Evolutionary conservation across 1,284 basidiomycete genomes (phyloP).

Genomic region (Anthracocystis panici-leucophaei): DNA sequence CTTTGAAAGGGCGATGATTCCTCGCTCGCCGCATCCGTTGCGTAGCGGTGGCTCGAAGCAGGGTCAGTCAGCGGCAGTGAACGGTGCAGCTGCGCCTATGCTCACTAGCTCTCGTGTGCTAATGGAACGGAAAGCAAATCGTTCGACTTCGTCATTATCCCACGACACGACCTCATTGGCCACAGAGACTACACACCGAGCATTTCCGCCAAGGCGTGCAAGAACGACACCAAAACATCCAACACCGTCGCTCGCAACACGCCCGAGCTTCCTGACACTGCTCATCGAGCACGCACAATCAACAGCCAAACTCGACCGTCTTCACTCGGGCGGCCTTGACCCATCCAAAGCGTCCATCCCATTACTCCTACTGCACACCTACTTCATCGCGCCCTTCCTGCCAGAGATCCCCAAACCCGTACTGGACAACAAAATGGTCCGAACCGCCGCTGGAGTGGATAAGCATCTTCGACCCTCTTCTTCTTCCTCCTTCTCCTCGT

Average conservation of each 20-base stretch:
- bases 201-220: too few species aligned
- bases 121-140: conserved; percentile 13
- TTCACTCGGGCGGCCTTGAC: conserved; percentile 22
- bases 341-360: conserved; percentile 44
- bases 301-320: conserved; percentile 29
- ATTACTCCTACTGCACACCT: conserved; percentile 57
- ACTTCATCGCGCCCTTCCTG: conserved; percentile 62
- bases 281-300: conserved; percentile 55
- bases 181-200: not conserved
- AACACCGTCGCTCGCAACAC: conserved; percentile 37
- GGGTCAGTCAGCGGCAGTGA: not conserved
- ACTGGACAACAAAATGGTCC: conserved; percentile 32
- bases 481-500: conserved; percentile 3
- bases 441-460: conserved; percentile 32
- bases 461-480: conserved; percentile 20
- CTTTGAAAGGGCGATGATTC: conserved; percentile 28
- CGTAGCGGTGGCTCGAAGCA: conserved; percentile 1
- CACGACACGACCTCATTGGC: not conserved
- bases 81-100: conserved; percentile 18
- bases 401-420: conserved; percentile 40
- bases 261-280: conserved; percentile 55
- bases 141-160: not conserved
- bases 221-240: not conserved
- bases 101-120: conserved; percentile 29
- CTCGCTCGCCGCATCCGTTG: conserved; percentile 38